phyloP scores from a whole-genome alignment of 2,329 filamentous ascomycete genomes.

The Trichoderma koningiopsis region DNA sequence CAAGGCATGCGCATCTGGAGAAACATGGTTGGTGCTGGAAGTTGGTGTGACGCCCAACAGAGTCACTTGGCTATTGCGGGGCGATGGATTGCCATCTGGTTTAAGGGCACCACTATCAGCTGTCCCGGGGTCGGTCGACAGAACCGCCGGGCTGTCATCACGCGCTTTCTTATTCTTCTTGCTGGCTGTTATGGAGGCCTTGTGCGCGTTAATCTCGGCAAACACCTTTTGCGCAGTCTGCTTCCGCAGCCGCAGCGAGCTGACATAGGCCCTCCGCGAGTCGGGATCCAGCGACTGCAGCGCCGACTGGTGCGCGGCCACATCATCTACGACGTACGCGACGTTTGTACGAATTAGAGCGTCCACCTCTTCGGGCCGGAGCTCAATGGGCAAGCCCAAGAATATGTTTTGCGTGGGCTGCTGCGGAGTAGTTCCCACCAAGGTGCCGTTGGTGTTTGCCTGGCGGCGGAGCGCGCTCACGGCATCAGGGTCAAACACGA shows the following conservation, averaged over 20 bases:
- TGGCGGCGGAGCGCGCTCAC: slow-evolving; percentile 76
- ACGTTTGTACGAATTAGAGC: slow-evolving; percentile 75
- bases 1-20: slow-evolving; percentile 25
- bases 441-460: slow-evolving; percentile 82
- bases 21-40: slow-evolving; percentile 39
- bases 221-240: slow-evolving; percentile 45
- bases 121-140: not conserved
- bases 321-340: slow-evolving; percentile 81
- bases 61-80: slow-evolving; percentile 26
- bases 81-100: not conserved
- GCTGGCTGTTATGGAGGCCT: slow-evolving; percentile 35
- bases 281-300: slow-evolving; percentile 60
- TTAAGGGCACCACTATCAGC: not conserved
- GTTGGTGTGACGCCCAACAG: slow-evolving; percentile 42
- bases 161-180: slow-evolving; percentile 9
- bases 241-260: slow-evolving; percentile 53
- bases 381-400: slow-evolving; percentile 80
- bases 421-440: slow-evolving; percentile 87
- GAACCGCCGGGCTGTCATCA: slow-evolving; percentile 1
- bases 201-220: slow-evolving; percentile 44
- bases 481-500: slow-evolving; percentile 84
- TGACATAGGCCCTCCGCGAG: slow-evolving; percentile 65
- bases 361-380: slow-evolving; percentile 87
- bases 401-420: slow-evolving; percentile 95
- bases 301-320: slow-evolving; percentile 65